Evolutionary conservation across 345 rosid genomes (phyloP).

Genomic region (Mangifera indica): DNA sequence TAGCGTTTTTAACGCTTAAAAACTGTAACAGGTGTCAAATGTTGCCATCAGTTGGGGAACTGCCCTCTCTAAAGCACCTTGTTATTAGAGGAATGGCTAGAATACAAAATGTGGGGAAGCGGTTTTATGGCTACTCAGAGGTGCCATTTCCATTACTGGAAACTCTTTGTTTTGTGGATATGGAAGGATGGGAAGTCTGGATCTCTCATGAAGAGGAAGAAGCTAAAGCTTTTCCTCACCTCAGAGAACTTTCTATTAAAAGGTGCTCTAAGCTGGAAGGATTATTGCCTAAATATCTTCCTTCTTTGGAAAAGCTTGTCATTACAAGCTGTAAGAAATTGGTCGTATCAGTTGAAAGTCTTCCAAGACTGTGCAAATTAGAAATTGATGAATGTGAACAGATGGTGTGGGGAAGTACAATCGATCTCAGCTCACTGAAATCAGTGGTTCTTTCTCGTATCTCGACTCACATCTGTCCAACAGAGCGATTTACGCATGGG

Average conservation of each 20-base stretch:
- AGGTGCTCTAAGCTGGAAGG: slow-evolving; percentile 24
- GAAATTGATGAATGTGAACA: slow-evolving; percentile 10
- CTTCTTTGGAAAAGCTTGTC: slow-evolving; percentile 19
- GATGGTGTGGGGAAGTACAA: neutral
- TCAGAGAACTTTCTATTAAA: slow-evolving; percentile 26
- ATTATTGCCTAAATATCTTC: slow-evolving; percentile 18
- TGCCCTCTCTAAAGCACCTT: slow-evolving; percentile 4
- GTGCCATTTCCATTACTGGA: slow-evolving; percentile 13
- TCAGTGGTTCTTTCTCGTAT: neutral
- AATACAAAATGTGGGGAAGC: neutral
- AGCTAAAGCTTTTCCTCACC: slow-evolving; percentile 29
- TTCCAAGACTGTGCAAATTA: neutral
- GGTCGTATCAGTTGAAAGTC: neutral
- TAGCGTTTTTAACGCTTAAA: neutral
- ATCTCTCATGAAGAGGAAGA: slow-evolving; percentile 2
- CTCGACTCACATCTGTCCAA: neutral
- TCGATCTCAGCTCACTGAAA: neutral
- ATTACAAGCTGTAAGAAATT: neutral
- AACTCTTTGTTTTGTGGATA: slow-evolving; percentile 19
- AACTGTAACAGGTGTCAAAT: neutral
- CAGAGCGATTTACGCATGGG: neutral
- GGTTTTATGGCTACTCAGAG: neutral
- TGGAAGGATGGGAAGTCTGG: slow-evolving; percentile 39
- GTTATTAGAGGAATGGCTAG: neutral
- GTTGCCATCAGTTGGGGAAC: slow-evolving; percentile 12